A percentile compares a stretch with the other conserved stretches of the same genome.
Evolutionary conservation across 2,329 filamentous ascomycete genomes (phyloP).

Genomic region (Colletotrichum cuscutae): DNA sequence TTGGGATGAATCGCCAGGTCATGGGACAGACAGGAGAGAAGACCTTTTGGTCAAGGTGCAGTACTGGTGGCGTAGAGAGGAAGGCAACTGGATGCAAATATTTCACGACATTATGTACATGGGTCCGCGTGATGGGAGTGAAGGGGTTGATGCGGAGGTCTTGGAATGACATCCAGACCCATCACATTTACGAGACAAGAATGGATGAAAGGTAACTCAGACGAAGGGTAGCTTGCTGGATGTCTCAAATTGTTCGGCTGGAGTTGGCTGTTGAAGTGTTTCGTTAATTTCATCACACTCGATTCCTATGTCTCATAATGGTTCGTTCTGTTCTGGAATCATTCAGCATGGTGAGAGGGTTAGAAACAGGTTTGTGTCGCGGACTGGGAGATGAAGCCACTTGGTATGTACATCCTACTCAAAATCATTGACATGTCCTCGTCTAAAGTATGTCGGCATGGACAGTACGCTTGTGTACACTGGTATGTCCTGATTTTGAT

Average conservation of each 20-base stretch:
- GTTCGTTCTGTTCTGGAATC: not conserved
- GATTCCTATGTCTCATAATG: not conserved
- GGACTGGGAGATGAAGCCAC: not conserved
- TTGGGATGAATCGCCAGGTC: slow-evolving; percentile 37
- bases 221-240: not conserved
- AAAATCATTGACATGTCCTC: not conserved
- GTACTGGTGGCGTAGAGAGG: slow-evolving; percentile 44
- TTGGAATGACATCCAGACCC: not conserved
- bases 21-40: not conserved
- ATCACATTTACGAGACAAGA: not conserved
- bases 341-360: not conserved
- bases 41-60: slow-evolving; percentile 42
- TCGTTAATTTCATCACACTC: not conserved
- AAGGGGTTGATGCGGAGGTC: slow-evolving; percentile 36
- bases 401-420: no score
- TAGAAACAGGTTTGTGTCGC: rapidly evolving
- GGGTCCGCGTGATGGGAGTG: slow-evolving; percentile 40
- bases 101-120: slow-evolving; percentile 43
- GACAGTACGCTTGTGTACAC: no score
- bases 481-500: no score
- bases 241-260: not conserved
- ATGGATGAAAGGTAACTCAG: not conserved
- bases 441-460: not conserved
- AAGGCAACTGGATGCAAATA: slow-evolving; percentile 37
- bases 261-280: not conserved